Conservation (phyloP, 1,284 basidiomycete genomes). For the Neolentinus lepideus region DNA sequence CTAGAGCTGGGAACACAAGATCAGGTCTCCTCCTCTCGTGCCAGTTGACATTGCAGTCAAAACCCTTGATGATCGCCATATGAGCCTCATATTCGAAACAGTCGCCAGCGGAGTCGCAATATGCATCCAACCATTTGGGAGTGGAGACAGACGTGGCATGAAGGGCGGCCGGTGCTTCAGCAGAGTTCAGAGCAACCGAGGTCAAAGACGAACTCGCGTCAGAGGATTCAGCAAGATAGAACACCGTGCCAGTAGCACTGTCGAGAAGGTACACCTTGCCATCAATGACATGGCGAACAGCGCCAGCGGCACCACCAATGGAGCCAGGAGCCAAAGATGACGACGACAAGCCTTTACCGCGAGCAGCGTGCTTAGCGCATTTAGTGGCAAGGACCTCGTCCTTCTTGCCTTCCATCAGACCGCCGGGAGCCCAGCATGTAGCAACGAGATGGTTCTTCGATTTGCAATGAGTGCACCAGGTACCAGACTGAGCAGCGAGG, state of each 20-base stretch:
- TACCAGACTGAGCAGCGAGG: not conserved
- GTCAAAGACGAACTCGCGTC: too few relatives aligned
- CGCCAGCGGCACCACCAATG: too few relatives aligned
- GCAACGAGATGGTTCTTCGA: slow-evolving; percentile 1
- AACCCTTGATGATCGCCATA: not conserved
- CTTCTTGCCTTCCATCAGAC: slow-evolving; percentile 3
- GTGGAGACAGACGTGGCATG: too few relatives aligned
- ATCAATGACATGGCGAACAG: not conserved
- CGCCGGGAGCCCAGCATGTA: slow-evolving; percentile 5
- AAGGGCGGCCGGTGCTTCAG: too few relatives aligned
- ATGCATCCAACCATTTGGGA: not conserved
- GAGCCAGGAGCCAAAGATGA: too few relatives aligned
- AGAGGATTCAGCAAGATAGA: not conserved
- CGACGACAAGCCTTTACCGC: not conserved
- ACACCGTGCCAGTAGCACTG: not conserved
- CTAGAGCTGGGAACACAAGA: not conserved
- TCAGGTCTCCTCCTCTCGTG: not conserved
- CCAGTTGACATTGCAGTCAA: not conserved
- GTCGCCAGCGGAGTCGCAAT: not conserved
- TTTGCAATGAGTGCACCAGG: slow-evolving; percentile 7
- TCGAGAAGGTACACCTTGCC: not conserved
- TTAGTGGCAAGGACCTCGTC: not conserved
- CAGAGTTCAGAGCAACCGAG: too few relatives aligned
- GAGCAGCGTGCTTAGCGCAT: not conserved
- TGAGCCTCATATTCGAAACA: not conserved